A percentile compares a stretch with the other conserved stretches of the same genome.
These are phyloP conservation scores for Pleurotus eryngii DNA, from an alignment of 768 basidiomycete species.

Conservation along the genomic window DNA sequence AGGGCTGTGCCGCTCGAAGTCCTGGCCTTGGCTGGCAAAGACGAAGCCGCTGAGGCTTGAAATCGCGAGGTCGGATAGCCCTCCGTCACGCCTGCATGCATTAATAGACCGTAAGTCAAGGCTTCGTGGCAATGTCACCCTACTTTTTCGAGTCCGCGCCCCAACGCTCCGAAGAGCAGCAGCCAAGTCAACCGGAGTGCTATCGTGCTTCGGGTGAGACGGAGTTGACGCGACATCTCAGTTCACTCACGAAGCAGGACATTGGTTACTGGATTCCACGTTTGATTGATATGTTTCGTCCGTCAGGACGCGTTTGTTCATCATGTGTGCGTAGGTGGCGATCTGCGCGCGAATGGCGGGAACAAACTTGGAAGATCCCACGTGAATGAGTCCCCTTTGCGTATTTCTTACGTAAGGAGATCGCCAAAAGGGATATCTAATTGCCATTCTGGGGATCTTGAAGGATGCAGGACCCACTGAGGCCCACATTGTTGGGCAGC, in stretches of 20 bases:
- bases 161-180: slow-evolving; percentile 55
- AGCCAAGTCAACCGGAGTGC: slow-evolving; percentile 46
- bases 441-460: not conserved
- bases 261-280: not conserved
- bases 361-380: not conserved
- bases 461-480: slow-evolving; percentile 2
- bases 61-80: slow-evolving; percentile 43
- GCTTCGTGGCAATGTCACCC: slow-evolving; percentile 24
- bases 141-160: slow-evolving; percentile 61
- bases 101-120: slow-evolving; percentile 20
- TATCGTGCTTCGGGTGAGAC: slow-evolving; percentile 15
- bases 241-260: slow-evolving; percentile 5
- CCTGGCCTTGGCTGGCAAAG: slow-evolving; percentile 28
- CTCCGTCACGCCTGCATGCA: slow-evolving; percentile 49
- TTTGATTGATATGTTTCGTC: slow-evolving; percentile 12
- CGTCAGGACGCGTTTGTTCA: slow-evolving; percentile 27
- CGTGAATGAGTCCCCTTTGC: not conserved
- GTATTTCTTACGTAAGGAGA: not conserved
- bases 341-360: not conserved
- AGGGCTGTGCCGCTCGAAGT: slow-evolving; percentile 33
- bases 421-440: not conserved
- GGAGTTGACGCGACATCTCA: slow-evolving; percentile 8
- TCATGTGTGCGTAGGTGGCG: slow-evolving; percentile 4
- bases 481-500: not conserved
- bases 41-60: slow-evolving; percentile 25